phyloP scores from a whole-genome alignment of 306 rosid species.

The Geum urbanum region DNA sequence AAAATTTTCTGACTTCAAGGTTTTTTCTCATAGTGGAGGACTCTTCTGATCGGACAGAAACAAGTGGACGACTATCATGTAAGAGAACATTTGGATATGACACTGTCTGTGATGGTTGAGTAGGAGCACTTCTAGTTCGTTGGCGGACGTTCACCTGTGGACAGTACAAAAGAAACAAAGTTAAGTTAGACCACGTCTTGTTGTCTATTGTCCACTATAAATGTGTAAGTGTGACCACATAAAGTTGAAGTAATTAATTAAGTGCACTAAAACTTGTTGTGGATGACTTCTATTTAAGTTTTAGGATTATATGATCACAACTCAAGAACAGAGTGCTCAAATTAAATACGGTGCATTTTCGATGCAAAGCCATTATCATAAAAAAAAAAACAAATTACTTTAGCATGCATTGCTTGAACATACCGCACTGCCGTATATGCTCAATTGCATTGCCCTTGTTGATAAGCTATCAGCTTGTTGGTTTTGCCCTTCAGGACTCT shows the following conservation, averaged over 20 bases:
- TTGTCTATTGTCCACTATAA: no score
- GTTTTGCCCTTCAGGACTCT: conserved; percentile 28
- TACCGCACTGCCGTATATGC: conserved; percentile 92
- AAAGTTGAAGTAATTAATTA: not conserved
- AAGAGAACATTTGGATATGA: conserved; percentile 52
- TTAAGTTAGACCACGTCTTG: not conserved
- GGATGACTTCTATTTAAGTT: no score
- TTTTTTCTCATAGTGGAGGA: conserved; percentile 41
- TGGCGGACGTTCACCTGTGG: conserved; percentile 35
- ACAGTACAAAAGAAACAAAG: conserved; percentile 14
- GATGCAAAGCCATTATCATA: not conserved
- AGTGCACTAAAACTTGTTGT: not conserved
- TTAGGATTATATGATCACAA: no score
- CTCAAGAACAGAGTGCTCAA: not conserved
- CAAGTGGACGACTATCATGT: conserved; percentile 32
- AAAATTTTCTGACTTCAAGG: conserved; percentile 31
- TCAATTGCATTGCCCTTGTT: conserved; percentile 70
- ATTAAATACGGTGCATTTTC: not conserved
- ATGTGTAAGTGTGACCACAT: no score
- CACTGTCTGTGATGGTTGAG: conserved; percentile 36
- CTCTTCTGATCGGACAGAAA: conserved; percentile 63
- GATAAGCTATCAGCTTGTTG: conserved; percentile 53
- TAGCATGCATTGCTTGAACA: conserved; percentile 16
- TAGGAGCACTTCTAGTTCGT: conserved; percentile 20
- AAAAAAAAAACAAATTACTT: no score